Base-by-base conservation (phyloP, 164 flowering plant species). In the Liquidambar formosana region DNA sequence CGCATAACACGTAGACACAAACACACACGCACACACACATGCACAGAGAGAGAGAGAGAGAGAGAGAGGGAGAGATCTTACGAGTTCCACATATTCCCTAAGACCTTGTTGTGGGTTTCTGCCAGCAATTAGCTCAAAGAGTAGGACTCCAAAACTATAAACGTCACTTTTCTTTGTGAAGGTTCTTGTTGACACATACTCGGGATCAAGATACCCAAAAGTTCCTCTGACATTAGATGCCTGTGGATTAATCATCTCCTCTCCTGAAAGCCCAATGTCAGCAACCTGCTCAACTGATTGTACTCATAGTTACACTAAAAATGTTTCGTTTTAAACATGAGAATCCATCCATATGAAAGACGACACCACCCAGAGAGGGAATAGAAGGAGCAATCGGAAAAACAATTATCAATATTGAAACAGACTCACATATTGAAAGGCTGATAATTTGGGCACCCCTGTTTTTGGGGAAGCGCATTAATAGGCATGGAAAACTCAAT, bases 221-320 rank as follows among this genome's bases (percentile, higher is more conserved):
- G 91, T 89, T 68, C 91, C 91, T 57, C 76, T 76, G 61, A 87
- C 57, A 75, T 84, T 83, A 38, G 85, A 78, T 13, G 74, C 82
- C 56, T 80, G 82, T 47, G 70, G 74, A 53, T 70, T 75, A 10
- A 84, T 74, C 82, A 78, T 74, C 74, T 83, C 90, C 70, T 87
- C 87, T 78, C 85, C 79, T 73, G 94, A 89, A 67, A 89, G 83
- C 72, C 94, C 94, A 76, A 89, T 87, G 73, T 89, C 94, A 76
- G 94, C 84, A 8, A 86, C 93, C 93, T 89, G 78, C 38, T 44
- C 38, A 54, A 19, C 38, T 48, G 5, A 45, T 49, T 13, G 2
- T n/a, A 49, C 5, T 18, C 6, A 33, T 33, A 49, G 14, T 49
- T 49, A 49, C 53, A 33, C 41, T 23, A 33, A 33, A 6, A 33